Evolutionary conservation across 441 rosid species (phyloP), one percentile per base, ranked within the genome.

Genomic region (Erysimum pusillum): DNA sequence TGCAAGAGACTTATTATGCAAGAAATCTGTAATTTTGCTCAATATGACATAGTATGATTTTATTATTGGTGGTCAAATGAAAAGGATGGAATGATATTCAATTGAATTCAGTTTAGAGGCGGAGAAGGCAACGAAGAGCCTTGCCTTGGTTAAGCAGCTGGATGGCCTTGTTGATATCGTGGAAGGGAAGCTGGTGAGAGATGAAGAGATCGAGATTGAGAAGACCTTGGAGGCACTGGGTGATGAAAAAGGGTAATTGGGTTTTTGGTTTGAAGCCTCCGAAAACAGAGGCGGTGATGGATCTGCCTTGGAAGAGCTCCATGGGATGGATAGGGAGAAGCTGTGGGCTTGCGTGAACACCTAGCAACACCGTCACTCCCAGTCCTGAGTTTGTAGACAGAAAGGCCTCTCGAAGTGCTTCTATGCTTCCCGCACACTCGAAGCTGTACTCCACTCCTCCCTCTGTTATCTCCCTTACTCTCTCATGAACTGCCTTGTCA

Each of bases 391-490:
- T 34, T 61, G 81, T 73, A 25, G 81, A 78, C 36, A 78, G 58
- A 54, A 78, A 78, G 15, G 81, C 78, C 39, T 78, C 81, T 59
- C 78, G 42, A 28, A 78, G 81, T 69, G 88, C 85, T 12, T 77
- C 76, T 11, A 74, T 69, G 51, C 60, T 83, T 59, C 90, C 90
- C 0, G 88, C 84, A 49, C 88, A 85, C 59, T 87, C 88, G 9
- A 87, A 84, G 38, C 90, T 87, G 67, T 85, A 71, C 58, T 82
- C 88, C 3, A 83, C 88, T 64, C 90, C 90, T 46, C 86, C 86
- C 48, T 81, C 76, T 3, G 65, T 85, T 71, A 83, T 80, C 78
- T 87, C 86, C 54, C 31, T 75, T 11, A 87, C 70, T 49, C 81
- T 84, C 84, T 86, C 86, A 45, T 86, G 90, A 77, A 85, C 85